Base-by-base conservation (phyloP, 768 basidiomycete genomes). In the Baorangia bicolor region DNA sequence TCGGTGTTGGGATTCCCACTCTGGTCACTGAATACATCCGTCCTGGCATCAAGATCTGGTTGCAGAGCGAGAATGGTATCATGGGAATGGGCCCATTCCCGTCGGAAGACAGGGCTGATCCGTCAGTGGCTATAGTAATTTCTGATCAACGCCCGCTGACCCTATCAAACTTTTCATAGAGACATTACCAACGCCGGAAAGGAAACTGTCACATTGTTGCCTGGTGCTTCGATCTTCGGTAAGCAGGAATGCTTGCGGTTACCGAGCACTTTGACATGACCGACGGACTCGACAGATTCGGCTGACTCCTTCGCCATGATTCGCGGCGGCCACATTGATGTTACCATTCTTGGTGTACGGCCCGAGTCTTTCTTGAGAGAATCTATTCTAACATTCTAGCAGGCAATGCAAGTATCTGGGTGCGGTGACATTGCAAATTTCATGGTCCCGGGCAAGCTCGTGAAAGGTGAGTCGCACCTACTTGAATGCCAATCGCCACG, bases 301-400 rank as follows among this genome's bases (percentile, higher is more conserved):
- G 84, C 83, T 61, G 92, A 94, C 73, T 94, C 92, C 2, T 97
- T 97, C 66, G 87, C 87, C 11, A 96, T 96, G 95, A 96, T 98
- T 73, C 89, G 94, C 59, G 94, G 94, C 43, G 94, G 94, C 4
- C 94, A 96, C 73, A 82, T 96, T 48, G 90, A 96, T 63, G 89
- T 96, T 48, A 85, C 93, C 9, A 94, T 96, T 67, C 86, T 96
- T 41, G 94, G 94, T 30, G 91, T 90, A 74, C 62, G 86, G 75
- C 49, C 57, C 20, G 21, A 18, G 87, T 87, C 74, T 63, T 84
- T 77, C 23, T 25, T 28, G 49, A 18, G 44, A 50, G 27, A 30
- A 14, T 41, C 27, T 8, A 3, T 39, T 30, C 41, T 50, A 28
- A 64, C n/a, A 6, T 40, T 50, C 49, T 31, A 34, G n/a, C 57